These are phyloP conservation scores for Cladophialophora bantiana DNA, from an alignment of 2,329 filamentous ascomycete species.

Conservation along the genomic window DNA sequence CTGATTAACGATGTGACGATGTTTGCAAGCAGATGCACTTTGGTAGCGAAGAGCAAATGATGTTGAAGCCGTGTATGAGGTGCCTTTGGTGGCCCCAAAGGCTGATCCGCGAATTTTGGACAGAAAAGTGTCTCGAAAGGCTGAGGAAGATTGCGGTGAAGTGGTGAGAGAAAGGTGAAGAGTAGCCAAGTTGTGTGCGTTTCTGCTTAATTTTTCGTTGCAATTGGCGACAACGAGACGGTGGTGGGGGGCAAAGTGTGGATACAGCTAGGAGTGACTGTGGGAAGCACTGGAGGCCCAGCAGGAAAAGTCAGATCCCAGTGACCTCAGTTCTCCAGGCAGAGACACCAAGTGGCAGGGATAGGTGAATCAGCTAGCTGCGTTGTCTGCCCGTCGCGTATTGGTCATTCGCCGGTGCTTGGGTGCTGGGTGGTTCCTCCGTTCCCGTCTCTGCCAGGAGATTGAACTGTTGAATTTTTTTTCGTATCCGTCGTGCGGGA, in stretches of 20 bases:
- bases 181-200: slow-evolving; percentile 27
- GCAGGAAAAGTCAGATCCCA: slow-evolving; percentile 1
- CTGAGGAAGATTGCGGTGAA: slow-evolving; percentile 4
- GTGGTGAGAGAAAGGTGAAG: slow-evolving; percentile 13
- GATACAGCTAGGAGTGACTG: slow-evolving; percentile 6
- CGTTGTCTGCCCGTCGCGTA: slow-evolving; percentile 17
- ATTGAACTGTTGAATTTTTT: slow-evolving; percentile 11
- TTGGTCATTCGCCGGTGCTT: slow-evolving; percentile 18
- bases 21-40: slow-evolving; percentile 54
- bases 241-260: slow-evolving; percentile 33
- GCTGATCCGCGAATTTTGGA: slow-evolving; percentile 23
- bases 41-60: slow-evolving; percentile 45
- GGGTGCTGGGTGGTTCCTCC: slow-evolving; percentile 1
- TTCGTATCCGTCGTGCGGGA: slow-evolving; percentile 14
- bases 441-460: slow-evolving; percentile 1
- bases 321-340: slow-evolving; percentile 16
- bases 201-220: slow-evolving; percentile 27
- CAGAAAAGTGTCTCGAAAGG: slow-evolving; percentile 9
- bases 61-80: slow-evolving; percentile 38
- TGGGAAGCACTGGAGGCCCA: background rate
- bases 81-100: slow-evolving; percentile 40
- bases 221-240: slow-evolving; percentile 23
- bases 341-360: slow-evolving; percentile 3
- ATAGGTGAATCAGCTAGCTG: slow-evolving; percentile 30
- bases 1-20: slow-evolving; percentile 56